phyloP scores from a whole-genome alignment of 176 grass and related monocot species.

The Thinopyrum elongatum region DNA sequence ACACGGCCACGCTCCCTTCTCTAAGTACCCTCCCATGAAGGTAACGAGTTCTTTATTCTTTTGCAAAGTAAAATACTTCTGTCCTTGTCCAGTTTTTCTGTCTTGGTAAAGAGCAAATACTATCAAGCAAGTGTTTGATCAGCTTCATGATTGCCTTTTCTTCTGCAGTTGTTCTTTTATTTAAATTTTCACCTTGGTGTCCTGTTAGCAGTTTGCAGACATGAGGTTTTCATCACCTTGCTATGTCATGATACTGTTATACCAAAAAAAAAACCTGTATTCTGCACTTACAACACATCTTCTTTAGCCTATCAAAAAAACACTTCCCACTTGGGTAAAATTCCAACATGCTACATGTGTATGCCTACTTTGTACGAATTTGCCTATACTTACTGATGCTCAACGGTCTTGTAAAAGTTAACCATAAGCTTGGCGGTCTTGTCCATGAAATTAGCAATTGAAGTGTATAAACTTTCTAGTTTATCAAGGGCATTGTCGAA shows the following conservation, averaged over 20 bases:
- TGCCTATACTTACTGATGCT: background rate
- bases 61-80: background rate
- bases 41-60: slow-evolving; percentile 20
- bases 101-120: background rate
- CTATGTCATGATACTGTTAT: background rate
- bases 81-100: background rate
- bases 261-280: background rate
- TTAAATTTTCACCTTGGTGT: background rate
- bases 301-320: background rate
- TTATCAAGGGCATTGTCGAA: slow-evolving; percentile 10
- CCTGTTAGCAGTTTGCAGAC: slow-evolving; percentile 15
- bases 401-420: background rate
- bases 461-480: slow-evolving; percentile 15
- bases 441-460: background rate
- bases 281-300: background rate
- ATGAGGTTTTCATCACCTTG: background rate
- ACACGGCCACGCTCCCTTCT: slow-evolving; percentile 81
- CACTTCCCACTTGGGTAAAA: background rate
- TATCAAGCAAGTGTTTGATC: background rate
- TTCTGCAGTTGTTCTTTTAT: background rate
- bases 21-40: slow-evolving; percentile 89
- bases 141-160: background rate
- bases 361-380: slow-evolving; percentile 3
- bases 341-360: background rate
- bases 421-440: background rate